phyloP scores from a whole-genome alignment of 352 stramenopile genomes.

The Phytopythium ostracodes region DNA sequence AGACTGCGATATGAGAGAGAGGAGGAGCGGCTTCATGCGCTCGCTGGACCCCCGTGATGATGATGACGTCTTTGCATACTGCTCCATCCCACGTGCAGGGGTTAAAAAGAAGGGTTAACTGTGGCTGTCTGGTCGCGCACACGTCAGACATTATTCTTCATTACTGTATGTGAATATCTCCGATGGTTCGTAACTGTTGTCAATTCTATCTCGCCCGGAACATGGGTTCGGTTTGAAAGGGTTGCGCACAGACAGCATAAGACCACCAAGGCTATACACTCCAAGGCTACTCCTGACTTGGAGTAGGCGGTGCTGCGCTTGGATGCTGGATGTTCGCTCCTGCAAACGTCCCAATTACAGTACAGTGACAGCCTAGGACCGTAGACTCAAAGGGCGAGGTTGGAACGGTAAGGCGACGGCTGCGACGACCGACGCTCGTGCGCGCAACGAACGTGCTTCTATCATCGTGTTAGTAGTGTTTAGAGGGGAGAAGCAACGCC shows the following conservation, averaged over 20 bases:
- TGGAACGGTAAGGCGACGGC: too few relatives aligned
- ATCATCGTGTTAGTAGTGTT: slow-evolving; percentile 16
- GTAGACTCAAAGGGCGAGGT: too few relatives aligned
- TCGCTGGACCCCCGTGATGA: background rate
- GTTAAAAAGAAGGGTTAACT: background rate
- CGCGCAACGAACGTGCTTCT: background rate
- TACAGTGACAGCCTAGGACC: too few relatives aligned
- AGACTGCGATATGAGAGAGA: background rate
- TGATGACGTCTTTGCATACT: too few relatives aligned
- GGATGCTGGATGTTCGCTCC: too few relatives aligned
- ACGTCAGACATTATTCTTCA: background rate
- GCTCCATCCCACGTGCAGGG: background rate
- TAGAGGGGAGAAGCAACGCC: slow-evolving; percentile 29
- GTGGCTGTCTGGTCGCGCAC: background rate
- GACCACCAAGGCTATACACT: too few relatives aligned
- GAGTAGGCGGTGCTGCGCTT: too few relatives aligned
- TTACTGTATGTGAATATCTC: background rate
- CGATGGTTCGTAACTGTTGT: background rate
- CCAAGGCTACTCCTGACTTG: too few relatives aligned
- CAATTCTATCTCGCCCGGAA: background rate
- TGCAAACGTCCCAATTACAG: too few relatives aligned
- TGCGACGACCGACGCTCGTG: background rate
- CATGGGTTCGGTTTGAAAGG: background rate
- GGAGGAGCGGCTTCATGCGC: background rate
- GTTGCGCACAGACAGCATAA: too few relatives aligned